These are phyloP conservation scores for Hyphodiscus sp. DNA, from an alignment of 2,329 filamentous ascomycete species.

Conservation along the genomic window DNA sequence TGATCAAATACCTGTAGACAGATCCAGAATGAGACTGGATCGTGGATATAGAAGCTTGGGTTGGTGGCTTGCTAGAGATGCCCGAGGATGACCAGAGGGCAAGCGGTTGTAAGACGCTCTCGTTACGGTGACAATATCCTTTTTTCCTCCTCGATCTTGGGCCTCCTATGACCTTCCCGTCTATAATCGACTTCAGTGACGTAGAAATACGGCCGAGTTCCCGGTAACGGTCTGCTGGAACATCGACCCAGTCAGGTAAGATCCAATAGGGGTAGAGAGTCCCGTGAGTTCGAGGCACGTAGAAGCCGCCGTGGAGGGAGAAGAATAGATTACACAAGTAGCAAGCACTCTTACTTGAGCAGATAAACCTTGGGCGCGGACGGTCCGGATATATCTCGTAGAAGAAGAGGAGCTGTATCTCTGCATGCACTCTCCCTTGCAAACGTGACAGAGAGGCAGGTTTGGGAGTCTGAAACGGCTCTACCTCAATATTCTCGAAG, in stretches of 20 bases:
- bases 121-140: conserved; percentile 9
- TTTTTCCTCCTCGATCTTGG: conserved; percentile 8
- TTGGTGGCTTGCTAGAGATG: conserved; percentile 4
- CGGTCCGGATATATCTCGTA: conserved; percentile 31
- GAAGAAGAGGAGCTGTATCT: conserved; percentile 42
- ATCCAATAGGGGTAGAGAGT: conserved; percentile 41
- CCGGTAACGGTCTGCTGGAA: conserved; percentile 6
- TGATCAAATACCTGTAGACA: too few species aligned
- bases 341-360: conserved; percentile 44
- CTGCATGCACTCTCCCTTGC: conserved; percentile 39
- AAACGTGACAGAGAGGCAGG: conserved; percentile 4
- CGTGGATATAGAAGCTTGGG: conserved; percentile 11
- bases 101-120: conserved; percentile 13
- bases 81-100: conserved; percentile 9
- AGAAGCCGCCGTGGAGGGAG: conserved; percentile 34
- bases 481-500: conserved; percentile 23
- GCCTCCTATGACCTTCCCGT: conserved; percentile 7
- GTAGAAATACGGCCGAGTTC: conserved; percentile 6
- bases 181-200: conserved; percentile 9
- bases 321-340: conserved; percentile 45
- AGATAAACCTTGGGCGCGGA: conserved; percentile 36
- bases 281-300: conserved; percentile 38
- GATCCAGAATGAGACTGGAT: too few species aligned
- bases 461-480: conserved; percentile 15
- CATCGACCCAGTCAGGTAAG: conserved; percentile 31